Evolutionary conservation across 2,329 filamentous ascomycete species (phyloP), one percentile per base, ranked within the genome.

Genomic region (Arthrobotrys megalospora): DNA sequence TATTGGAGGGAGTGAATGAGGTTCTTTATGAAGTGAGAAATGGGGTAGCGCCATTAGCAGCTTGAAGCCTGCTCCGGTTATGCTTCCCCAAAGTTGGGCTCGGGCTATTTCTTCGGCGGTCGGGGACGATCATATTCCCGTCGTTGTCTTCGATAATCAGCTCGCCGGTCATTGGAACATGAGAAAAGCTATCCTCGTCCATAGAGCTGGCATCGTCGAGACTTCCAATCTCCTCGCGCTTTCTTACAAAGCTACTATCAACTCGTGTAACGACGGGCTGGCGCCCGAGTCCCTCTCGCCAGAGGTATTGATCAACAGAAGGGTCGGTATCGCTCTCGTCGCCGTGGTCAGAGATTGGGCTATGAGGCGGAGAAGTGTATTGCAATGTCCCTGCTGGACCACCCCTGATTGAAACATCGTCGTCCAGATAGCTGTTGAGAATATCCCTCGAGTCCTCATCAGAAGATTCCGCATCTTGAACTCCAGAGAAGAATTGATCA

Each of bases 401-500:
- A 21, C 36, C 55, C 16, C 67, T 50, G 6, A 72, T 66, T 1
- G 75, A 78, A 6, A 38, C n/a, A 50, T 78, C 75, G 28, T 78
- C 75, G 16, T 78, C 75, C 10, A 78, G 38, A 45, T 78, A 78
- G 38, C 75, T 72, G 28, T 71, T 64, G 2, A 78, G 67, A 21
- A 78, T 78, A 70, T 78, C 75, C 11, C 63, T 64, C 43, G 72
- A 67, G 14, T 78, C 75, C 21, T 78, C 75, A 12, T 78, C 75
- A 16, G 75, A 78, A 4, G 75, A 78, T 86, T 64, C 75, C 2
- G 67, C 75, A 36, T 78, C 75, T 41, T 78, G 75, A 67, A 88
- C 85, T 28, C 87, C 88, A 73, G 88, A 89, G 76, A 94, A 88
- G 81, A 93, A 93, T 81, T 96, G 92, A 77, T 95, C 93, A 78